A percentile compares a stretch with the other conserved stretches of the same genome.
Evolutionary conservation across 768 basidiomycete genomes (phyloP).

Genomic region (Paxillus rubicundulus): DNA sequence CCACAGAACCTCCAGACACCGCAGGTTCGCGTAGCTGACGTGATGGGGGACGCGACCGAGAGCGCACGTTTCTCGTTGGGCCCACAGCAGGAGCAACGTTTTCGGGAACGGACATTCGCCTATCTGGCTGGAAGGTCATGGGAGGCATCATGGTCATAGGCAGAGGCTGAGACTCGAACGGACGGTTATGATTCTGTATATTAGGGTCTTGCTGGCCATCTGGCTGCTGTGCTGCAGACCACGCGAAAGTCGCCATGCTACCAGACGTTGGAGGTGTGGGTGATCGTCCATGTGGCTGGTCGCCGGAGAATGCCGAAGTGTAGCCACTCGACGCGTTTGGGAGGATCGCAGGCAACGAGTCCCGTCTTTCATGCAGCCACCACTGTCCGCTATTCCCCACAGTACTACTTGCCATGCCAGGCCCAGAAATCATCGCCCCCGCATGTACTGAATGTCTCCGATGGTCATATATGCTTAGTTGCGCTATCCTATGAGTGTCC

Average conservation of each 20-base stretch:
- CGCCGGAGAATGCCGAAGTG: constrained; percentile 57
- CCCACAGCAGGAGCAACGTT: constrained; percentile 44
- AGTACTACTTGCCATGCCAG: constrained; percentile 25
- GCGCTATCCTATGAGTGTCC: constrained; percentile 73
- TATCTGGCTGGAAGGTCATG: constrained; percentile 57
- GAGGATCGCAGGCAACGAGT: constrained; percentile 69
- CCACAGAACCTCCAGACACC: constrained; percentile 33
- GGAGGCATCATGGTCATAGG: constrained; percentile 55
- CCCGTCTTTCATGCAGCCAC: constrained; percentile 68
- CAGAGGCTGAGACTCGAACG: constrained; percentile 48
- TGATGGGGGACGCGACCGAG: constrained; percentile 71
- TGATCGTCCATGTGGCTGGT: constrained; percentile 62
- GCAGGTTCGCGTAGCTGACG: constrained; percentile 50
- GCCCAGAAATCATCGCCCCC: constrained; percentile 37
- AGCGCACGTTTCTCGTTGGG: constrained; percentile 55
- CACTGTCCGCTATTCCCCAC: constrained; percentile 38
- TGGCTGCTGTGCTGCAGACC: constrained; percentile 54
- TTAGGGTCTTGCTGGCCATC: constrained; percentile 46
- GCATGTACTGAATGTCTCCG: constrained; percentile 76
- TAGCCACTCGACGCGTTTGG: constrained; percentile 56
- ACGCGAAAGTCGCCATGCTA: constrained; percentile 69
- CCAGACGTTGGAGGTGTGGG: constrained; percentile 56
- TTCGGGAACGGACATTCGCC: constrained; percentile 76
- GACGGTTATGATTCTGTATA: constrained; percentile 40
- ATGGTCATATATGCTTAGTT: constrained; percentile 68